phyloP scores from a whole-genome alignment of 352 stramenopile species.

The Globisporangium echinulatum region DNA sequence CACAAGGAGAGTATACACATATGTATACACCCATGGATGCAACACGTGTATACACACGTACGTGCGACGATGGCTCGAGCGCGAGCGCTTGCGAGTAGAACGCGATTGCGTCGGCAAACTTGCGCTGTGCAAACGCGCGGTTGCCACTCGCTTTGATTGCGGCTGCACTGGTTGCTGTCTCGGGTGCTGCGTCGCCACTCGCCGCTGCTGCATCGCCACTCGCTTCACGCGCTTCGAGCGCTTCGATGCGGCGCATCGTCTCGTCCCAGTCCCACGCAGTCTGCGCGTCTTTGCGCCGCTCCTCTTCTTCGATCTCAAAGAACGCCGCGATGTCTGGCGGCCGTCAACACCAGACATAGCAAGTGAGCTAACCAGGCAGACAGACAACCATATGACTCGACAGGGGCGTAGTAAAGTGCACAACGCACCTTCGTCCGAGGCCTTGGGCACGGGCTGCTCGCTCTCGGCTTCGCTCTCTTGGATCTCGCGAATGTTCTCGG shows the following conservation, averaged over 20 bases:
- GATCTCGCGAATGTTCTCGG: constrained; percentile 83
- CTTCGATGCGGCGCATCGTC: constrained; percentile 82
- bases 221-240: constrained; percentile 64
- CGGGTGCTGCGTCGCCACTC: constrained; percentile 21
- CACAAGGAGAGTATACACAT: too few species aligned
- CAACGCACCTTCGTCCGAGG: constrained; percentile 51
- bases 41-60: constrained; percentile 16
- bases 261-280: constrained; percentile 78
- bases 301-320: constrained; percentile 83
- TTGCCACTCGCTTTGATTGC: constrained; percentile 74
- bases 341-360: background rate
- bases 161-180: constrained; percentile 17
- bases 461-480: constrained; percentile 79
- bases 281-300: constrained; percentile 44
- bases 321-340: constrained; percentile 63
- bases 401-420: too few species aligned
- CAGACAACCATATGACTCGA: too few species aligned
- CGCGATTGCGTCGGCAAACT: constrained; percentile 73
- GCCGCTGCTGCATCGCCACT: constrained; percentile 21
- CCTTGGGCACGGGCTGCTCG: constrained; percentile 31
- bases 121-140: constrained; percentile 56
- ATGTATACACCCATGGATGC: too few species aligned
- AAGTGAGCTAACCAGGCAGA: background rate
- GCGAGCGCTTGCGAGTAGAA: constrained; percentile 89
- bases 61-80: constrained; percentile 60